Base-by-base conservation (phyloP, 495 filamentous ascomycete species). In the Achaetomiella virescens region DNA sequence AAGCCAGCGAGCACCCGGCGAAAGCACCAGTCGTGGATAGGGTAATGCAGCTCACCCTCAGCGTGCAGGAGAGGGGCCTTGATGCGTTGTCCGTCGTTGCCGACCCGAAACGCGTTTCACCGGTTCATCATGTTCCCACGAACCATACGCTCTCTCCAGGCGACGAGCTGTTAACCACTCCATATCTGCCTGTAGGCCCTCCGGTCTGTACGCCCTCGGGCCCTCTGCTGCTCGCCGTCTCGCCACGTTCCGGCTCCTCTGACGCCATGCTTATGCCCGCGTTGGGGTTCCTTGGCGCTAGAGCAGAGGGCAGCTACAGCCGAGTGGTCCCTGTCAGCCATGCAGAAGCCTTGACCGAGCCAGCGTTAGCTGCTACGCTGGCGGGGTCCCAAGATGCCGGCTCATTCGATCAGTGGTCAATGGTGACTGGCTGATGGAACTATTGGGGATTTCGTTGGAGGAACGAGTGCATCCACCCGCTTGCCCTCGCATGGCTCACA, bases 21-120 rank as follows among this genome's bases (percentile, higher is more conserved):
- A 45, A 14, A 11, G 45, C 66, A 42, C 45, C 58, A 18, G 57
- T 53, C 46, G 44, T 48, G 52, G 55, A 42, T 48, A 44, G 52
- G 56, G 41, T 40, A 47, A 35, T 7, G n/a, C 37, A n/a, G 44
- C 42, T 62, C 56, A 43, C 58, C 56, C 38, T 51, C 43, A 31
- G 59, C 58, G 48, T 66, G 65, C 65, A 66, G 58, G 56, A 61
- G 49, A 9, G 27, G 62, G 48, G 54, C 51, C 54, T 69, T 63
- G 66, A 69, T 69, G 65, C 62, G 66, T 67, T 69, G 66, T 69
- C 66, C 27, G 9, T 5, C 27, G 27, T 31, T 31, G 27, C 5
- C 27, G 27, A 5, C 27, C 27, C 27, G 27, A 31, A 9, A 31
- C 37, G 17, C 10, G 1, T 31, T 45, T 48, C 37, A 54, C 61